Evolutionary conservation across 768 basidiomycete genomes (phyloP).

Genomic region (Hirschioporus abietinus): DNA sequence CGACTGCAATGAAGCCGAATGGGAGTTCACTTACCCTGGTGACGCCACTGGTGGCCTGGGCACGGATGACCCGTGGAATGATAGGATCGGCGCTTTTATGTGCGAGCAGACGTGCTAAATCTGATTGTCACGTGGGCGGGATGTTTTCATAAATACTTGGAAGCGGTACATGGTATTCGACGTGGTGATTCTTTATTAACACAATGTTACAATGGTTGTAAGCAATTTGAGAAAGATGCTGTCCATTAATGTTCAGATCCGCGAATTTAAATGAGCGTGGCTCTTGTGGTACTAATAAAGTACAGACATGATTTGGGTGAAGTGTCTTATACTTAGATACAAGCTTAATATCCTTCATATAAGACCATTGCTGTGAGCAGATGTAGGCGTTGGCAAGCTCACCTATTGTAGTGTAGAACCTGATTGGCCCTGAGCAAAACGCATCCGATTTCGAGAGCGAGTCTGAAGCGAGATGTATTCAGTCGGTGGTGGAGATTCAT

Average conservation of each 20-base stretch:
- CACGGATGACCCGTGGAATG: neutral
- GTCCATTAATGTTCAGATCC: too few relatives aligned
- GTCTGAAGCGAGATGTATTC: neutral
- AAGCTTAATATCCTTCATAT: too few relatives aligned
- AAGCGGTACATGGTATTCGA: neutral
- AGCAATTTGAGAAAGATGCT: too few relatives aligned
- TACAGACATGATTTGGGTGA: too few relatives aligned
- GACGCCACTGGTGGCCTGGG: neutral
- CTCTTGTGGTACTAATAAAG: too few relatives aligned
- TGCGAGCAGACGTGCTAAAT: neutral
- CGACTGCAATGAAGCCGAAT: neutral
- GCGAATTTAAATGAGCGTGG: too few relatives aligned
- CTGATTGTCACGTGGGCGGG: neutral
- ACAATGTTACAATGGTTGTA: too few relatives aligned
- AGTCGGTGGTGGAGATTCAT: neutral
- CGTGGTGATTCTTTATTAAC: neutral
- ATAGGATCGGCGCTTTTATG: neutral
- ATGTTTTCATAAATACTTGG: neutral
- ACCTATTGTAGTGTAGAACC: too few relatives aligned
- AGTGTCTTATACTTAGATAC: too few relatives aligned
- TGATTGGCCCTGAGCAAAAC: neutral
- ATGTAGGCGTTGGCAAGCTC: too few relatives aligned
- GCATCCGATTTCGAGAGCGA: neutral
- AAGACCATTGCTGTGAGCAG: too few relatives aligned
- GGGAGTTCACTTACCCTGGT: neutral